Evolutionary conservation across 352 stramenopile species (phyloP).

Genomic region (Globisporangium recalcitrans): DNA sequence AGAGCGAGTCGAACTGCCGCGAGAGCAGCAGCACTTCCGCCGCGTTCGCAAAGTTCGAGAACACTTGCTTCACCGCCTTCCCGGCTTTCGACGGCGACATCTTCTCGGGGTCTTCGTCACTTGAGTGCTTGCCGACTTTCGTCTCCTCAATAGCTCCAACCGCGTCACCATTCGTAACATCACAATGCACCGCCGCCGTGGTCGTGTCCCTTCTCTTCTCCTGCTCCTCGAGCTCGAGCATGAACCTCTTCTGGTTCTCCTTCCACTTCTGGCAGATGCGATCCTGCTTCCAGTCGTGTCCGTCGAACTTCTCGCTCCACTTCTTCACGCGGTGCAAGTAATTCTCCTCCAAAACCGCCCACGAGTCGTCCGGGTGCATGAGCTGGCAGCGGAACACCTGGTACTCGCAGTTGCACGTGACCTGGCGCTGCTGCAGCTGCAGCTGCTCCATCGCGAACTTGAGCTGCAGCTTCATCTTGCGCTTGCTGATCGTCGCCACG

Average conservation of each 20-base stretch:
- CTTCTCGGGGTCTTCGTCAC: slow-evolving; percentile 12
- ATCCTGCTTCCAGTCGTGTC: slow-evolving; percentile 45
- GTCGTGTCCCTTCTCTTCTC: not conserved
- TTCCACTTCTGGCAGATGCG: slow-evolving; percentile 68
- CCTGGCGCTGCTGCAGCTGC: slow-evolving; percentile 15
- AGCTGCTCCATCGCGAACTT: slow-evolving; percentile 9
- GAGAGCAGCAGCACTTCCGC: slow-evolving; percentile 47
- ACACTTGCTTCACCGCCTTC: slow-evolving; percentile 38
- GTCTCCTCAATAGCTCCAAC: not conserved
- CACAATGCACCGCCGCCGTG: not conserved
- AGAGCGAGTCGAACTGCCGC: slow-evolving; percentile 58
- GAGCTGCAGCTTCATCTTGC: slow-evolving; percentile 5
- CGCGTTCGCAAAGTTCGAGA: slow-evolving; percentile 44
- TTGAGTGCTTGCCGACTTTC: not conserved
- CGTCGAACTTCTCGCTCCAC: slow-evolving; percentile 54
- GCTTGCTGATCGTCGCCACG: slow-evolving; percentile 2
- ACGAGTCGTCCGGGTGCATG: slow-evolving; percentile 16
- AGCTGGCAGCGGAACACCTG: slow-evolving; percentile 44
- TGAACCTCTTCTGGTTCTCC: slow-evolving; percentile 56
- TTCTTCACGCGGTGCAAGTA: slow-evolving; percentile 35
- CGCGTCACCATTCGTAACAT: slow-evolving; percentile 1
- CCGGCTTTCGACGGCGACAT: slow-evolving; percentile 24
- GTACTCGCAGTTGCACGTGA: slow-evolving; percentile 39
- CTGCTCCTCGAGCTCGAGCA: slow-evolving; percentile 8
- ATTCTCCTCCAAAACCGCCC: slow-evolving; percentile 23